These are phyloP conservation scores for Spizellomyces sp. DNA, from an alignment of 192 early-diverging fungal genomes.

Conservation along the genomic window DNA sequence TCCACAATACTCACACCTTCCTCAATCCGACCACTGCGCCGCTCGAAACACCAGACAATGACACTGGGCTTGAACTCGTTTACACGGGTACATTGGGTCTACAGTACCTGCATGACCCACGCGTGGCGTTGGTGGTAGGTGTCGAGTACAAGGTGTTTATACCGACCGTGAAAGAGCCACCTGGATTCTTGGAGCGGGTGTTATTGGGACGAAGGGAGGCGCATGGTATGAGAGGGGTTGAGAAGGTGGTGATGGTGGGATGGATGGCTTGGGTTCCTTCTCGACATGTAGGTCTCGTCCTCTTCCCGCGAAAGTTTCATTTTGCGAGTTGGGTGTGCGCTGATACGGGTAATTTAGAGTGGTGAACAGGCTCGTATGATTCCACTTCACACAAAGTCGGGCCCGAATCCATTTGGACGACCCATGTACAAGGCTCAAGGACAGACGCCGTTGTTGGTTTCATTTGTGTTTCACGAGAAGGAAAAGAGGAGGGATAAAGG, in stretches of 20 bases:
- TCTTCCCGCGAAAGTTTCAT: no score
- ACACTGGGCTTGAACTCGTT: constrained; percentile 31
- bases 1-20: constrained; percentile 54
- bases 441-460: constrained; percentile 5
- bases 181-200: constrained; percentile 30
- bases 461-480: not conserved
- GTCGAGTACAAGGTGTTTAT: constrained; percentile 48
- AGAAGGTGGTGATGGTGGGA: constrained; percentile 41
- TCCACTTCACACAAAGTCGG: not conserved
- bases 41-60: constrained; percentile 12
- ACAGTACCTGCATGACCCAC: constrained; percentile 27
- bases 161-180: not conserved
- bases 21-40: constrained; percentile 24
- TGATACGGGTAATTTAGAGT: no score
- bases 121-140: constrained; percentile 46
- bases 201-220: constrained; percentile 2
- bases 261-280: constrained; percentile 43
- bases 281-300: constrained; percentile 7
- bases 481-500: not conserved
- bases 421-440: constrained; percentile 13
- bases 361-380: not conserved
- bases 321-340: no score
- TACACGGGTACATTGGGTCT: constrained; percentile 45
- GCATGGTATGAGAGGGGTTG: constrained; percentile 20
- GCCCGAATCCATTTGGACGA: constrained; percentile 16